phyloP scores from a whole-genome alignment of 768 basidiomycete genomes.

The Neoboletus subvelutipes region DNA sequence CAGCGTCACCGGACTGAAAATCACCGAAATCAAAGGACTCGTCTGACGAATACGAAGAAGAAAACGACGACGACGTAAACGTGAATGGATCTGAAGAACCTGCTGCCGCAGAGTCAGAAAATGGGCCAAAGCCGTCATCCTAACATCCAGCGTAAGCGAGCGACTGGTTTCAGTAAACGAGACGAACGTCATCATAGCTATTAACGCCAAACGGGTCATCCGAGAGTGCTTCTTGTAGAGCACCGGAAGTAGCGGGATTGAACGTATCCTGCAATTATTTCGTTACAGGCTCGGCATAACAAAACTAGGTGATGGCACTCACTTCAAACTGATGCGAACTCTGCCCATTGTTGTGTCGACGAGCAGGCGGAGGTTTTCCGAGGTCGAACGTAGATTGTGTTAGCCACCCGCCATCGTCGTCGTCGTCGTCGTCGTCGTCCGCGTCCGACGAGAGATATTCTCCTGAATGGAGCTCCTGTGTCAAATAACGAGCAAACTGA shows the following conservation, averaged over 20 bases:
- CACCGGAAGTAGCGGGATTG: conserved; percentile 34
- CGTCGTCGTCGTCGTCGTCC: conserved; percentile 59
- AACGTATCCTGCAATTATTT: conserved; percentile 49
- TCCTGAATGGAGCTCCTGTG: conserved; percentile 66
- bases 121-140: conserved; percentile 77
- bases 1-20: conserved; percentile 53
- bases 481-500: conserved; percentile 80
- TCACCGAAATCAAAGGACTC: conserved; percentile 78
- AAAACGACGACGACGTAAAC: conserved; percentile 40
- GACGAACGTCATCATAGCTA: conserved; percentile 49
- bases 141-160: conserved; percentile 16
- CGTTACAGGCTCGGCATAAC: not conserved
- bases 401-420: conserved; percentile 81
- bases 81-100: conserved; percentile 55
- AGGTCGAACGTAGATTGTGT: conserved; percentile 73
- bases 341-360: conserved; percentile 47
- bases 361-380: conserved; percentile 46
- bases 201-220: conserved; percentile 51
- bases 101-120: conserved; percentile 61
- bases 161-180: not conserved
- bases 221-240: conserved; percentile 37
- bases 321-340: conserved; percentile 58
- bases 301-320: conserved; percentile 26
- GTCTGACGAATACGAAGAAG: conserved; percentile 62
- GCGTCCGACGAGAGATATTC: conserved; percentile 54